Evolutionary conservation across 2,329 filamentous ascomycete species (phyloP), one percentile per base, ranked within the genome.

Genomic region (Xylariaceae sp.): DNA sequence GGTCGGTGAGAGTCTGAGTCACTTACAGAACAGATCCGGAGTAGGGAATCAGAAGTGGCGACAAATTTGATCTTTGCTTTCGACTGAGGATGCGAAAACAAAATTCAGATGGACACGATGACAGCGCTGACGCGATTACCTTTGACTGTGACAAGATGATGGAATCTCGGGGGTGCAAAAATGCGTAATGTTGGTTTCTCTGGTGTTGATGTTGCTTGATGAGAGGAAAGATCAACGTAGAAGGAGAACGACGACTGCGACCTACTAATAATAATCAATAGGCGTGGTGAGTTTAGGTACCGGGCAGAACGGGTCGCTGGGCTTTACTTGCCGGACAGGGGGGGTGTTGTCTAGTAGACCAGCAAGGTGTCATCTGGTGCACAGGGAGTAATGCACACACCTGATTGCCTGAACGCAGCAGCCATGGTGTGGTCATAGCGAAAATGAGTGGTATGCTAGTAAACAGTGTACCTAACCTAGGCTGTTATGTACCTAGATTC

Each of bases 61-160:
- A 58, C 59, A 52, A 59, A 58, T 59, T 62, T 56, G 52, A 60
- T 63, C 62, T 65, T 68, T 71, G 65, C 63, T 68, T 66, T 65
- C 63, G 52, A 53, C 50, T 44, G 44, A 42, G 54, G 45, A 59
- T 48, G 57, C 65, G 62, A 68, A 64, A 66, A 63, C 69, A 74
- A 73, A 71, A 69, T 65, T 60, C 50, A 50, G 54, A 63, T 59
- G 59, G 69, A 69, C 73, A 73, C 66, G 67, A 69, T 73, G 75
- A 76, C 77, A 75, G 70, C 72, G 79, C 81, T 83, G 81, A 73
- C 75, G 81, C 77, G 81, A 84, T 75, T 74, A 80, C 80, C 81
- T 73, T n/a, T 75, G 77, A 80, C 82, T 82, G 82, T 82, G 82
- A 85, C 81, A 78, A 76, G 75, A 63, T 78, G 78, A 76, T 74